A percentile compares a stretch with the other conserved stretches of the same genome.
Evolutionary conservation across 345 rosid genomes (phyloP).

Genomic region (Hirschfeldia incana): DNA sequence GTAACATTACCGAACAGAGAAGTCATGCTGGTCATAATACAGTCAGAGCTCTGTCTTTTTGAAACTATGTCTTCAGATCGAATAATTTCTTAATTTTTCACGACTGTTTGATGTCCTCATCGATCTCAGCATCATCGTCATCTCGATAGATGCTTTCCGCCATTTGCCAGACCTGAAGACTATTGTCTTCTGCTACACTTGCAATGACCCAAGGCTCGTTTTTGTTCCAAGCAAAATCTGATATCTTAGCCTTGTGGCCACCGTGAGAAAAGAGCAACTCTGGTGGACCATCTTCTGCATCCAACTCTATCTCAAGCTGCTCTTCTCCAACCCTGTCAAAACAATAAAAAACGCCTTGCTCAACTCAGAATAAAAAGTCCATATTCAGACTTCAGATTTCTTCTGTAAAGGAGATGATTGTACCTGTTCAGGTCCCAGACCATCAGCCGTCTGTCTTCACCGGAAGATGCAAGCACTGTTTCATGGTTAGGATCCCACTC

Average conservation of each 20-base stretch:
- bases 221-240: conserved; percentile 86
- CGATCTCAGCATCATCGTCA: conserved; percentile 29
- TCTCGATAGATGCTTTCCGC: conserved; percentile 76
- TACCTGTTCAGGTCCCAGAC: conserved; percentile 98
- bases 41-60: not conserved
- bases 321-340: conserved; percentile 81
- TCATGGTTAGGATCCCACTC: conserved; percentile 99
- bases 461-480: conserved; percentile 87
- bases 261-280: conserved; percentile 92
- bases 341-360: not conserved
- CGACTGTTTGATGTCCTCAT: conserved; percentile 2
- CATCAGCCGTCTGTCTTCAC: conserved; percentile 86
- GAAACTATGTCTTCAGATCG: not conserved
- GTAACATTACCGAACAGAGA: not conserved
- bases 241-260: conserved; percentile 80
- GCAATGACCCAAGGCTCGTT: conserved; percentile 75
- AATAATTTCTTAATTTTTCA: not conserved
- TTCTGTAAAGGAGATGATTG: no score
- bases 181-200: conserved; percentile 84
- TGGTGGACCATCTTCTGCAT: conserved; percentile 87
- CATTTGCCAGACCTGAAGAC: conserved; percentile 84
- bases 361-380: no score
- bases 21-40: not conserved
- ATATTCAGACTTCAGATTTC: no score
- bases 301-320: conserved; percentile 72